Evolutionary conservation across 139 green algal genomes (phyloP), one percentile per base, ranked within the genome.

Genomic region (Trebouxia sp.): DNA sequence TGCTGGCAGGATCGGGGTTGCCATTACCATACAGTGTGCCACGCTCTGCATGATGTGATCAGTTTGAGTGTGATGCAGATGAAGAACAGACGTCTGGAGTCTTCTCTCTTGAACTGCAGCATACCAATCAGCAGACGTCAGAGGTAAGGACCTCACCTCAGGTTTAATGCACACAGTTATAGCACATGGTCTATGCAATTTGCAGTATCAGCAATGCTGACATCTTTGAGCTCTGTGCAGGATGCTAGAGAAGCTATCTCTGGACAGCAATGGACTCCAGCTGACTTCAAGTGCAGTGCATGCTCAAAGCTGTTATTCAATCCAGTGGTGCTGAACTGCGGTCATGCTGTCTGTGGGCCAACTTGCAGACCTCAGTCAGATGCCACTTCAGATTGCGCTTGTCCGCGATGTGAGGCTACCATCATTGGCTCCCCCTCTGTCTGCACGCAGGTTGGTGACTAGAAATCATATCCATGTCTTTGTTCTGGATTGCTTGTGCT

Each of bases 371-470:
- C 58, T 14, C 22, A 2, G 24, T n/a, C 2, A 30, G 28, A n/a
- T 5, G 24, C 32, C 62, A 72, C 8, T 5, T 8, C 3, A 28
- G 62, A 72, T 11, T 15, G n/a, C 28, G 62, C 47, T 28, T 87
- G 84, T 55, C 69, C 84, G 15, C 76, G 66, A 7, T 88, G 83
- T 77, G 65, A 76, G 26, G 51, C 76, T 35, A 56, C 75, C 15
- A 43, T 58, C 5, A 45, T 51, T n/a, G 42, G 74, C 28, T 26
- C 30, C 17, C 53, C 82, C 8, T 47, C 30, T 0, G 39, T 69
- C 10, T 89, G 85, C 72, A 83, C 51, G 38, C 79, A 89, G 81
- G 55, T 89, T n/a, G n/a, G n/a, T n/a, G n/a, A n/a, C n/a, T n/a
- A n/a, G n/a, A n/a, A n/a, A n/a, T n/a, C n/a, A n/a, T n/a, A n/a